A percentile compares a stretch with the other conserved stretches of the same genome.
Conservation (phyloP, 345 rosid species). For the Turnera subulata region DNA sequence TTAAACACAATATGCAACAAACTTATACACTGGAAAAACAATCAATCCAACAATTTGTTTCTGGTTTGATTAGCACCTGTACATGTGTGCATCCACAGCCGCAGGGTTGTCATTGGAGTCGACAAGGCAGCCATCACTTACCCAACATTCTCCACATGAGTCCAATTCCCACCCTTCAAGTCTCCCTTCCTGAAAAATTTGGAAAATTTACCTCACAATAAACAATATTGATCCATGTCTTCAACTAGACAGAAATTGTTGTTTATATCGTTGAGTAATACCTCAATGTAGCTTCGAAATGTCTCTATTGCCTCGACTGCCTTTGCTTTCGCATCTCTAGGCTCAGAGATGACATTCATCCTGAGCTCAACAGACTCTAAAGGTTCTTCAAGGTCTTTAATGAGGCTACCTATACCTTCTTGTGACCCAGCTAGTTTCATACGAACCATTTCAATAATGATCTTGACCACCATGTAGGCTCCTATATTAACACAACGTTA, state of each 20-base stretch:
- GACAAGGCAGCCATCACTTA: constrained; percentile 85
- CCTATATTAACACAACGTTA: constrained; percentile 32
- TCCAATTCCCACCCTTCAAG: constrained; percentile 81
- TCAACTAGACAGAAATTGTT: background rate
- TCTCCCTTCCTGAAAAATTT: constrained; percentile 47
- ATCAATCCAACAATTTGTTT: background rate
- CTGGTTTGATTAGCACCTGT: constrained; percentile 40
- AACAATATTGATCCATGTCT: background rate
- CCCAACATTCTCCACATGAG: constrained; percentile 91
- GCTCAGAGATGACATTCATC: constrained; percentile 65
- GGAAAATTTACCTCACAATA: background rate
- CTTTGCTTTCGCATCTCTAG: constrained; percentile 66
- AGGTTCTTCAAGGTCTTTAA: constrained; percentile 76
- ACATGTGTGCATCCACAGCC: constrained; percentile 83
- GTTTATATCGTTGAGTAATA: constrained; percentile 1
- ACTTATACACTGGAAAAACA: background rate
- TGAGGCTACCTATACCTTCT: constrained; percentile 70
- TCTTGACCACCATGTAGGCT: constrained; percentile 91
- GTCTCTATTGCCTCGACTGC: constrained; percentile 71
- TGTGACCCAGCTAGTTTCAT: constrained; percentile 65
- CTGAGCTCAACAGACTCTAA: constrained; percentile 58
- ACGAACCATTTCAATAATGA: constrained; percentile 80
- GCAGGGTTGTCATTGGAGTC: constrained; percentile 69
- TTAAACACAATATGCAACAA: background rate
- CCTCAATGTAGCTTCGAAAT: constrained; percentile 62